phyloP scores from a whole-genome alignment of 1,284 basidiomycete species.

The Cystobasidiaceae sp. region DNA sequence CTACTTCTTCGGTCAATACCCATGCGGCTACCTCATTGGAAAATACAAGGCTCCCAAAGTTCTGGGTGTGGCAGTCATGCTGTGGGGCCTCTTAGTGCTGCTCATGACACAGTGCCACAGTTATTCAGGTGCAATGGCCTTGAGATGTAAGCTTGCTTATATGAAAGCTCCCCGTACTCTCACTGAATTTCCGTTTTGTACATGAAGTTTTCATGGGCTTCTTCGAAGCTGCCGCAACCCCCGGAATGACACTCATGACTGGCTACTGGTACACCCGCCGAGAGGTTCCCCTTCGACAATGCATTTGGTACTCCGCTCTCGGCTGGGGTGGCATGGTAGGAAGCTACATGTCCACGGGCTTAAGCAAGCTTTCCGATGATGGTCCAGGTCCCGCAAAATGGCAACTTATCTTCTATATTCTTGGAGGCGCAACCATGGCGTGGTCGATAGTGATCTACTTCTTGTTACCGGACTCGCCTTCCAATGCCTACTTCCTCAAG shows the following conservation, averaged over 20 bases:
- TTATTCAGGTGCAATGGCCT: conserved; percentile 38
- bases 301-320: conserved; percentile 47
- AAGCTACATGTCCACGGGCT: conserved; percentile 46
- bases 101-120: conserved; percentile 40
- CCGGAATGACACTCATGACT: conserved; percentile 45
- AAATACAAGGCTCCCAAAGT: conserved; percentile 44
- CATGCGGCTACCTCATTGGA: conserved; percentile 44
- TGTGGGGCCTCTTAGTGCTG: conserved; percentile 46
- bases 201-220: conserved; percentile 35
- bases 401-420: conserved; percentile 46
- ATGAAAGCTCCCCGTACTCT: no score
- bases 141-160: conserved; percentile 37
- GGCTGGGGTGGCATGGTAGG: conserved; percentile 48
- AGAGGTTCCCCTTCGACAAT: conserved; percentile 45
- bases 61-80: conserved; percentile 44
- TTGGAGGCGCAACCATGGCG: conserved; percentile 42
- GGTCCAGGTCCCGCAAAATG: conserved; percentile 35
- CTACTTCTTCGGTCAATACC: conserved; percentile 41
- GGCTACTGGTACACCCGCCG: conserved; percentile 43
- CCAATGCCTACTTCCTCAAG: conserved; percentile 44
- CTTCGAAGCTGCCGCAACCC: conserved; percentile 47
- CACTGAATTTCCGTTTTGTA: no score
- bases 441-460: conserved; percentile 44
- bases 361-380: conserved; percentile 33
- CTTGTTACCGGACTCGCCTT: conserved; percentile 45